phyloP scores from a whole-genome alignment of 2,329 filamentous ascomycete species.

The Ophiostoma himal-ulmi region DNA sequence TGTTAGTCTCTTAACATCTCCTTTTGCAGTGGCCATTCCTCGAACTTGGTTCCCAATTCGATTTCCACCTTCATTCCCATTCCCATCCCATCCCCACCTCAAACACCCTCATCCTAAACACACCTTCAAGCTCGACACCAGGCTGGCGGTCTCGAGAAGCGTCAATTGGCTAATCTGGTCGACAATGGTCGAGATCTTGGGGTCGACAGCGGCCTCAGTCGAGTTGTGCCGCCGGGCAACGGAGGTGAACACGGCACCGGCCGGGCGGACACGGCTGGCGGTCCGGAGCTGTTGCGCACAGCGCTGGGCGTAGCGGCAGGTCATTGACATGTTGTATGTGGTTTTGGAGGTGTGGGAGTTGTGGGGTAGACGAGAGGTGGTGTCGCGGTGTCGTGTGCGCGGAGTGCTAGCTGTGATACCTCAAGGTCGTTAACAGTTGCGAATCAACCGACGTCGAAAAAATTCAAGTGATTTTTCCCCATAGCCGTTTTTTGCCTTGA shows the following conservation, averaged over 20 bases:
- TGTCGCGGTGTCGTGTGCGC: background rate
- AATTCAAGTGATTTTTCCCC: slow-evolving; percentile 19
- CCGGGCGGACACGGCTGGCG: slow-evolving; percentile 41
- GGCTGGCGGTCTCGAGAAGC: slow-evolving; percentile 90
- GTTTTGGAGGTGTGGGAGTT: background rate
- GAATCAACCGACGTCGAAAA: slow-evolving; percentile 22
- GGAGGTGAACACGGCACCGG: slow-evolving; percentile 40
- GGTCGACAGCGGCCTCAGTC: slow-evolving; percentile 70
- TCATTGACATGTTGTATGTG: slow-evolving; percentile 50
- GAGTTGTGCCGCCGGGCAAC: slow-evolving; percentile 77
- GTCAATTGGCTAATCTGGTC: slow-evolving; percentile 99
- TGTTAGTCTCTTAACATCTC: background rate
- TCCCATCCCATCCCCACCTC: background rate
- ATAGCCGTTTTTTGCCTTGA: slow-evolving; percentile 15
- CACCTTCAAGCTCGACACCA: slow-evolving; percentile 94
- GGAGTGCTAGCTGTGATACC: slow-evolving; percentile 5
- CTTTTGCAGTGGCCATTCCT: background rate
- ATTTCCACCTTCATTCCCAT: background rate
- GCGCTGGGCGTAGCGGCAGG: slow-evolving; percentile 58
- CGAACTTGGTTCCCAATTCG: background rate
- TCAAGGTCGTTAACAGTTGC: slow-evolving; percentile 8
- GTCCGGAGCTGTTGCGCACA: slow-evolving; percentile 58
- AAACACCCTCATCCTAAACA: background rate
- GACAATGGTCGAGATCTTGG: slow-evolving; percentile 91
- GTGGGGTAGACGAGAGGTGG: background rate